phyloP scores from a whole-genome alignment of 345 rosid species.

The Pistacia integerrima region DNA sequence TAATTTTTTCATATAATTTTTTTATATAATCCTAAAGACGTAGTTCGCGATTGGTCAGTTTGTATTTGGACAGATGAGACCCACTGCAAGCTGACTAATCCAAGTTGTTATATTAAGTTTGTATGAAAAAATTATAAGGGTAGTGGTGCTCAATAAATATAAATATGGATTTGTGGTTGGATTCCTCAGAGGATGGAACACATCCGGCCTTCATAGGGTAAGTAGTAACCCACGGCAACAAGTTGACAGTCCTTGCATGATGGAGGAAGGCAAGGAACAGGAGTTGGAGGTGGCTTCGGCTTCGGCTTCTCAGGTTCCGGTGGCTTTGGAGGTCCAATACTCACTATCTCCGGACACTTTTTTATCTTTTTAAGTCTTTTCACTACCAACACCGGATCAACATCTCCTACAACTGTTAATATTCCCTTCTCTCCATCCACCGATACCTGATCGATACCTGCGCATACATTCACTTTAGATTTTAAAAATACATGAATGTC shows the following conservation, averaged over 20 bases:
- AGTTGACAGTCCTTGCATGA: slow-evolving; percentile 8
- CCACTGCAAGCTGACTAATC: too few species aligned
- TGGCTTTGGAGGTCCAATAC: slow-evolving; percentile 17
- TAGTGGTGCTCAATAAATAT: too few species aligned
- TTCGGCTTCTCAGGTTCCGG: background rate
- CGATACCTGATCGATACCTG: slow-evolving; percentile 19
- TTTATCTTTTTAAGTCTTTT: slow-evolving; percentile 13
- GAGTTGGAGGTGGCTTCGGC: background rate
- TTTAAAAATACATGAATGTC: too few species aligned
- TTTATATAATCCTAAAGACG: too few species aligned
- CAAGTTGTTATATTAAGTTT: too few species aligned
- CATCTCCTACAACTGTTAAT: slow-evolving; percentile 20
- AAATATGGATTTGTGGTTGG: too few species aligned
- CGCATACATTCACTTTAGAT: background rate
- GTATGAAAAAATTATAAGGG: too few species aligned
- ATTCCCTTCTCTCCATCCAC: slow-evolving; percentile 23
- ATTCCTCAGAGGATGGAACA: background rate
- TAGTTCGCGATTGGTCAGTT: too few species aligned
- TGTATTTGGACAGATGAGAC: too few species aligned
- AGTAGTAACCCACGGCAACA: background rate
- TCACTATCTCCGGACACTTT: background rate
- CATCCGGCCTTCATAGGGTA: background rate
- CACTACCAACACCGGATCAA: slow-evolving; percentile 7
- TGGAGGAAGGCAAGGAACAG: background rate
- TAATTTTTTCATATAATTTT: too few species aligned